A percentile compares a stretch with the other conserved stretches of the same genome.
Evolutionary conservation across 2,329 filamentous ascomycete genomes (phyloP).

Genomic region (Xylaria sp.): DNA sequence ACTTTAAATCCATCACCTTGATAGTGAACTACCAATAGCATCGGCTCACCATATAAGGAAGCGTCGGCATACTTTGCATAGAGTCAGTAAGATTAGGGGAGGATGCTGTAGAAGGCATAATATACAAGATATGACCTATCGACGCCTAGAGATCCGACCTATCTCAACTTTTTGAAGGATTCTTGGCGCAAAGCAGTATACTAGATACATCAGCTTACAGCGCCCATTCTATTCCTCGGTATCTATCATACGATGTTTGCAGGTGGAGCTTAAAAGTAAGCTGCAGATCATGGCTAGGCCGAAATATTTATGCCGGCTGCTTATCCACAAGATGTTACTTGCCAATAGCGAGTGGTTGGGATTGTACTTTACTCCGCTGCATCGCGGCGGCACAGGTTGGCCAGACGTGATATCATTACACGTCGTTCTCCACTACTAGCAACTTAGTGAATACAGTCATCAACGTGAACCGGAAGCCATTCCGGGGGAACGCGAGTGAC

Average conservation of each 20-base stretch:
- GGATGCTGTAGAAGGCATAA: too few relatives aligned
- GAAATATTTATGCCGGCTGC: background rate
- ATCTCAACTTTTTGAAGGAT: background rate
- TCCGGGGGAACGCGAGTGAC: background rate
- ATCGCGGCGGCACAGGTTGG: background rate
- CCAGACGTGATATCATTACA: background rate
- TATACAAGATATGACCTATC: too few relatives aligned
- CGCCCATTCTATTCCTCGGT: background rate
- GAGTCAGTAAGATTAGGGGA: too few relatives aligned
- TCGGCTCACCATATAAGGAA: too few relatives aligned
- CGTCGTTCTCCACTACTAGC: background rate
- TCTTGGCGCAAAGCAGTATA: too few relatives aligned
- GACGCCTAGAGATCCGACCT: too few relatives aligned
- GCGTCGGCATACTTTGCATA: too few relatives aligned
- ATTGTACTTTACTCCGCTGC: background rate
- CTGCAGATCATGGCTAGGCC: background rate
- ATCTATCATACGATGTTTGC: background rate
- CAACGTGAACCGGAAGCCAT: background rate
- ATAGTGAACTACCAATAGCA: too few relatives aligned
- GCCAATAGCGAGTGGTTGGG: too few relatives aligned
- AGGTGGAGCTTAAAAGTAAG: background rate
- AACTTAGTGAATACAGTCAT: background rate
- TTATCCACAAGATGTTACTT: background rate
- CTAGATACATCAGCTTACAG: background rate
- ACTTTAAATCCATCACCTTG: too few relatives aligned